A percentile compares a stretch with the other conserved stretches of the same genome.
Conservation (phyloP, 257 asterid species). For the Nicotiana paniculata region DNA sequence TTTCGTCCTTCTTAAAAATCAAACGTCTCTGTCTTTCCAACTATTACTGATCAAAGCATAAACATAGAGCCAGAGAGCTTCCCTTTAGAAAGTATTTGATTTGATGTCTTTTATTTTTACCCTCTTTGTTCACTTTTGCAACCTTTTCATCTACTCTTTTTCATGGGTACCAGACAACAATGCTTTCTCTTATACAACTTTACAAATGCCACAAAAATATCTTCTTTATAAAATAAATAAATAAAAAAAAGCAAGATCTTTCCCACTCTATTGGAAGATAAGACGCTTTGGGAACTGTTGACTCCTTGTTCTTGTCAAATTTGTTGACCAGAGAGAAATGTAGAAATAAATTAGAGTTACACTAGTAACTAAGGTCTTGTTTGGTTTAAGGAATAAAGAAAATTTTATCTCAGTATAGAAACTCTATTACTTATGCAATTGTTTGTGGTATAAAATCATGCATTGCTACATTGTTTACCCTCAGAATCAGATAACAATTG, state of each 20-base stretch:
- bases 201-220: background rate
- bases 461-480: no score
- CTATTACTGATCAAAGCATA: background rate
- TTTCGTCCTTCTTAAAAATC: background rate
- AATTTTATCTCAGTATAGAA: no score
- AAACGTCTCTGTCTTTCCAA: conserved; percentile 8
- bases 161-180: conserved; percentile 1
- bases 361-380: background rate
- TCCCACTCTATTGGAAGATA: conserved; percentile 47
- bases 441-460: no score
- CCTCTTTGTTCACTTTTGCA: conserved; percentile 24
- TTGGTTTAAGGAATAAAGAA: background rate
- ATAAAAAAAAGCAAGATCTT: conserved; percentile 18
- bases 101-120: conserved; percentile 49
- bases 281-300: conserved; percentile 11
- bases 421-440: no score
- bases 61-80: background rate
- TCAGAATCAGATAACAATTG: no score
- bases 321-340: background rate
- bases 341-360: background rate
- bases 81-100: conserved; percentile 44
- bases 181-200: background rate
- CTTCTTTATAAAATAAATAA: background rate
- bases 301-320: conserved; percentile 6
- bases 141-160: conserved; percentile 35